Percentiles rank a stretch among this genome's conserved stretches.
Evolutionary conservation across 2,329 filamentous ascomycete genomes (phyloP).

Genomic region (Cryphonectria radicalis): DNA sequence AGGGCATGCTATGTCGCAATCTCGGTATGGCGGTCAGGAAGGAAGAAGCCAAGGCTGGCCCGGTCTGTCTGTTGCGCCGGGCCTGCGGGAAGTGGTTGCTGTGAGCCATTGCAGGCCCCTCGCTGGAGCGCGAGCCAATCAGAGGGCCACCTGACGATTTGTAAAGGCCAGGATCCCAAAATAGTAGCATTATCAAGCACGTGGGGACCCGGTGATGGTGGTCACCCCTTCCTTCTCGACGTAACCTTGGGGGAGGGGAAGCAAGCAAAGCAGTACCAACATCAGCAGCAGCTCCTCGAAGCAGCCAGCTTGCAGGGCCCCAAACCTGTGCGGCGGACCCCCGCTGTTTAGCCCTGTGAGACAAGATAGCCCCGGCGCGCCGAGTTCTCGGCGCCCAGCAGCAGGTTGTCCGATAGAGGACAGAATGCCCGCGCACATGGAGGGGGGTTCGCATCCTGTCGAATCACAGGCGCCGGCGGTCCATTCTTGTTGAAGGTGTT

Average conservation of each 20-base stretch:
- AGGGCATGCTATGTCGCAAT: conserved; percentile 13
- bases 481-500: neutral
- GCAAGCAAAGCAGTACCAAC: neutral
- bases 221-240: neutral
- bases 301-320: neutral
- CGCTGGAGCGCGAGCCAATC: conserved; percentile 19
- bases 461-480: neutral
- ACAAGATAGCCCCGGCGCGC: neutral
- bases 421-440: neutral
- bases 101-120: neutral
- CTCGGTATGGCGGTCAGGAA: conserved; percentile 24
- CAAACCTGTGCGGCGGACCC: neutral
- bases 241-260: neutral
- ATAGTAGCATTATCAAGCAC: conserved; percentile 30
- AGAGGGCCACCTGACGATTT: conserved; percentile 14
- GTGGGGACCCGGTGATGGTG: conserved; percentile 24
- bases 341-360: conserved; percentile 17
- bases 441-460: conserved; percentile 1
- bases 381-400: neutral
- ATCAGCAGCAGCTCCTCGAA: neutral
- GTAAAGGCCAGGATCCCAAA: conserved; percentile 25
- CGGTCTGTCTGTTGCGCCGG: conserved; percentile 16
- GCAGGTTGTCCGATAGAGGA: neutral
- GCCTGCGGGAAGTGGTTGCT: neutral
- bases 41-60: conserved; percentile 14